A percentile compares a stretch with the other conserved stretches of the same genome.
These are phyloP conservation scores for Colletotrichum gigasporum DNA, from an alignment of 2,329 filamentous ascomycete genomes.

Conservation along the genomic window DNA sequence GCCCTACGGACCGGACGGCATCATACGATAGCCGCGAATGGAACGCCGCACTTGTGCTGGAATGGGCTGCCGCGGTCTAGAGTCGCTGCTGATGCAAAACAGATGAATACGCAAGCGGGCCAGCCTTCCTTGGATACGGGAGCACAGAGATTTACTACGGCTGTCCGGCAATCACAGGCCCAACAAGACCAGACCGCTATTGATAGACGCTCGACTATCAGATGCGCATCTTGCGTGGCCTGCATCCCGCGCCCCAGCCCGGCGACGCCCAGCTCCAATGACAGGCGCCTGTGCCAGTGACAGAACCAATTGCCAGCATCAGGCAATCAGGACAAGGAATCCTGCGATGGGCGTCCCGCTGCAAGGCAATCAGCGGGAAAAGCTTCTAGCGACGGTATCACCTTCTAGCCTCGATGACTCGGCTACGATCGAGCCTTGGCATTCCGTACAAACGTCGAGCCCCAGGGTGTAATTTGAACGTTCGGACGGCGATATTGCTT, in stretches of 20 bases:
- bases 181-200: conserved; percentile 16
- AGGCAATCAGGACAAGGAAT: not conserved
- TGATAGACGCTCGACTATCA: conserved; percentile 1
- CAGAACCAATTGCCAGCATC: not conserved
- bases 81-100: not conserved
- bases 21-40: conserved; percentile 2
- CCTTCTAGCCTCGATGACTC: conserved; percentile 12
- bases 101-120: not conserved
- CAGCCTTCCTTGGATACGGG: too few relatives aligned
- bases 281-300: not conserved
- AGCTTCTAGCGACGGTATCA: conserved; percentile 16
- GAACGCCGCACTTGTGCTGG: not conserved
- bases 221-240: conserved; percentile 13
- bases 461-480: not conserved
- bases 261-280: not conserved
- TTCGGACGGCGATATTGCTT: not conserved
- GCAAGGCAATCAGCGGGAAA: not conserved
- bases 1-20: not conserved
- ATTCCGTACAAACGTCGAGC: not conserved
- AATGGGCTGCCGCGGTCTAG: not conserved
- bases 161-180: too few relatives aligned
- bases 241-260: not conserved
- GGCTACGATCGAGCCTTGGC: conserved; percentile 6
- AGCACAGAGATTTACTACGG: too few relatives aligned
- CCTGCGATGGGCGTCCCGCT: conserved; percentile 2